Base-by-base conservation (phyloP, 768 basidiomycete species). In the Mycena amicta region DNA sequence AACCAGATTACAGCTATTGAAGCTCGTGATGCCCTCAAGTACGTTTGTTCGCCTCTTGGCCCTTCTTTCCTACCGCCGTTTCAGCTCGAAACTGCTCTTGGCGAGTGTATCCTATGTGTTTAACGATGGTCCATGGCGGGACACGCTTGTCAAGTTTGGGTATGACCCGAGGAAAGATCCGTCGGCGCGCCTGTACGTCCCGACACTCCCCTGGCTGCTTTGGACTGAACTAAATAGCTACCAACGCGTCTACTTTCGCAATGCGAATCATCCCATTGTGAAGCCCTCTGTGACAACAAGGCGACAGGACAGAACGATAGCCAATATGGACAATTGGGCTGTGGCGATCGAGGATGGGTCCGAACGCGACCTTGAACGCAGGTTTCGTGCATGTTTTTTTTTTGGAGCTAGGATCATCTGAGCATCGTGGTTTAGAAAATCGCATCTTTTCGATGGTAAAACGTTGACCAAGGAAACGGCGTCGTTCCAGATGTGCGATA, bases 401-500 rank as follows among this genome's bases (percentile, higher is more conserved):
- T 27, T 66, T 55, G 29, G 50, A 52, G 45, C 33, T 60, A 22
- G 28, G 52, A 16, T 22, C 18, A 53, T 20, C 22, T 52, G 55
- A 27, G 53, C 26, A 62, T 22, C 51, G 16, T 51, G 3, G 2
- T n/a, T 5, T 55, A 87, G 86, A 61, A 80, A 77, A 65, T 89
- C 89, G 0, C 93, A 98, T 70, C 81, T 94, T 29, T 99, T 98
- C 64, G 93, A 99, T 70, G 97, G 96, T 0, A 70, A 84, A 57
- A 83, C 83, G 5, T 72, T 93, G 46, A 85, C 88, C 45, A 87
- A 89, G 65, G 91, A 96, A 71, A 90, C 92, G 0, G 94, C 93
- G 1, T 92, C 93, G 18, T 99, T 93, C 75, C 97, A 98, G 71
- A 79, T 99, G 5, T 92, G 92, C 71, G 97, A 99, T 70, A 90